Conservation (phyloP, 257 asterid genomes). For the Catharanthus roseus region DNA sequence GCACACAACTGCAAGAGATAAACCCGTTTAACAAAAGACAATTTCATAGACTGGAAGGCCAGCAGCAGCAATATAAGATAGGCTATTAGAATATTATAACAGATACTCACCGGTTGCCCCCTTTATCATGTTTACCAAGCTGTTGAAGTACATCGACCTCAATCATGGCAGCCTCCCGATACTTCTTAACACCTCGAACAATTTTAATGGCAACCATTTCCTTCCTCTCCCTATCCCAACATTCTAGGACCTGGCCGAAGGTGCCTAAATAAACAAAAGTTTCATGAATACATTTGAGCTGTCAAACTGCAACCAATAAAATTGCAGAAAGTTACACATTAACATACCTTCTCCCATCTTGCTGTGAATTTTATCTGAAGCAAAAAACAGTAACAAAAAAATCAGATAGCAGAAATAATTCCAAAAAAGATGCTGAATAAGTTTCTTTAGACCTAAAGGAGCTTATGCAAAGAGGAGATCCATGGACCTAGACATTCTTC, state of each 20-base stretch:
- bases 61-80: not conserved
- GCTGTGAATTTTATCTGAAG: conserved; percentile 76
- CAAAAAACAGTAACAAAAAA: not conserved
- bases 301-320: not conserved
- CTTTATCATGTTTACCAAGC: conserved; percentile 79
- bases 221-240: conserved; percentile 79
- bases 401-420: not conserved
- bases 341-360: conserved; percentile 82
- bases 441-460: not conserved
- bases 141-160: conserved; percentile 86
- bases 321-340: not conserved
- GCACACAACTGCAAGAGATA: conserved; percentile 99
- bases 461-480: not conserved
- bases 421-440: not conserved
- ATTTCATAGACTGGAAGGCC: conserved; percentile 15
- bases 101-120: conserved; percentile 76
- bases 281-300: not conserved
- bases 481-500: not conserved
- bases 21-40: conserved; percentile 64
- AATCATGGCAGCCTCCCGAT: conserved; percentile 87
- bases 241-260: conserved; percentile 90
- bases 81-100: not conserved
- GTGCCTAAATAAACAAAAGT: conserved; percentile 32
- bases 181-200: conserved; percentile 73
- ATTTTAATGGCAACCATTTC: conserved; percentile 93